Percentiles rank a stretch among this genome's conserved stretches.
These are phyloP conservation scores for Malassezia cuniculi DNA, from an alignment of 1,284 basidiomycete species.

Conservation along the genomic window DNA sequence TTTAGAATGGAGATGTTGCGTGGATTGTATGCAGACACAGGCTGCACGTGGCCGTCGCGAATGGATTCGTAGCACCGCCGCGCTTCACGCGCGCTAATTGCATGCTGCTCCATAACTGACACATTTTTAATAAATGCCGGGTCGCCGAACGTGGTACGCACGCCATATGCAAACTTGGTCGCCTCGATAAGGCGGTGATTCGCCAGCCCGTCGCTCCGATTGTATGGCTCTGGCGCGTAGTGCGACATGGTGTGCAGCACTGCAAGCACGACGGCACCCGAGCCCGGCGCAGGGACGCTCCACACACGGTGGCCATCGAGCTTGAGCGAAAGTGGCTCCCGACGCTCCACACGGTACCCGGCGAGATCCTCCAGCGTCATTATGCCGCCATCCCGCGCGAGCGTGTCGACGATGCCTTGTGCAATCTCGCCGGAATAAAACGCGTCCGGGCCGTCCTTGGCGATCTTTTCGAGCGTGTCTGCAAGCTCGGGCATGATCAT, in stretches of 20 bases:
- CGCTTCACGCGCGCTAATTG: slow-evolving; percentile 35
- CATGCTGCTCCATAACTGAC: slow-evolving; percentile 39
- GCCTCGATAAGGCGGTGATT: slow-evolving; percentile 47
- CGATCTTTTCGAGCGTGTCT: slow-evolving; percentile 25
- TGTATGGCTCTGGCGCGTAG: slow-evolving; percentile 19
- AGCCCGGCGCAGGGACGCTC: slow-evolving; percentile 53
- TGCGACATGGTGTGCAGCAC: slow-evolving; percentile 38
- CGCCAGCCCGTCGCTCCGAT: slow-evolving; percentile 22
- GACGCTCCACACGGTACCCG: slow-evolving; percentile 53
- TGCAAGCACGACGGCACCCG: slow-evolving; percentile 39
- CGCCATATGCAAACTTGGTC: slow-evolving; percentile 46
- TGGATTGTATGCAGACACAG: slow-evolving; percentile 44
- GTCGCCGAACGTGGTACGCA: slow-evolving; percentile 46
- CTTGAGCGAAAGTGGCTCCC: slow-evolving; percentile 53
- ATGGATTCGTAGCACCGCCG: slow-evolving; percentile 39
- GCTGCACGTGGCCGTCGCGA: slow-evolving; percentile 25
- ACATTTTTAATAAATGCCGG: slow-evolving; percentile 47
- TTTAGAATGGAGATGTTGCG: slow-evolving; percentile 30
- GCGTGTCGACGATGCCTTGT: slow-evolving; percentile 58
- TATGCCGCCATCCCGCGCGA: slow-evolving; percentile 59
- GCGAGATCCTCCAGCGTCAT: slow-evolving; percentile 60
- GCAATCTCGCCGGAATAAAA: slow-evolving; percentile 59
- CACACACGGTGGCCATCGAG: slow-evolving; percentile 65
- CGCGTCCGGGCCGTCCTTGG: slow-evolving; percentile 24
- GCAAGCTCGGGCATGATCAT: slow-evolving; percentile 29